phyloP scores from a whole-genome alignment of 495 filamentous ascomycete species.

The Immersiella caudata region DNA sequence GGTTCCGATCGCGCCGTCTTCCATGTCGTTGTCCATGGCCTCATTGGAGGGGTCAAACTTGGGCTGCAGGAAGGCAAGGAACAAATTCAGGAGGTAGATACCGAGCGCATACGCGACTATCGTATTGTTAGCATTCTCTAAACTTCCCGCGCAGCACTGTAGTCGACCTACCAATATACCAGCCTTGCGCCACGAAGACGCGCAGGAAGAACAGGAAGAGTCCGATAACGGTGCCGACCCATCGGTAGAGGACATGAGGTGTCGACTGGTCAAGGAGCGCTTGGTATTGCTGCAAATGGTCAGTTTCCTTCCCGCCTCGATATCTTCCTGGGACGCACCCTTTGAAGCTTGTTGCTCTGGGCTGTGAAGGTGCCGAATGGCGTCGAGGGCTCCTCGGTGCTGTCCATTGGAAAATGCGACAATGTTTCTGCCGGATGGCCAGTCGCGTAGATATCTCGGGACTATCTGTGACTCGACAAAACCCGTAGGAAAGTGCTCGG shows the following conservation, averaged over 20 bases:
- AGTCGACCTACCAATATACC: slow-evolving; percentile 85
- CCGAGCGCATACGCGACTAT: slow-evolving; percentile 95
- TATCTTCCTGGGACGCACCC: slow-evolving; percentile 36
- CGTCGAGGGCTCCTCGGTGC: slow-evolving; percentile 33
- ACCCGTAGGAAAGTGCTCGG: neutral
- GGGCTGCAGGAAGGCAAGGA: slow-evolving; percentile 96
- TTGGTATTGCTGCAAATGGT: slow-evolving; percentile 78
- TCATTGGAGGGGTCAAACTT: slow-evolving; percentile 99
- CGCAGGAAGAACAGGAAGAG: slow-evolving; percentile 83
- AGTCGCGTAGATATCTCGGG: neutral
- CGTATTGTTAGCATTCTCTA: neutral
- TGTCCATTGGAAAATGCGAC: slow-evolving; percentile 32
- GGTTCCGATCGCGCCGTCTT: slow-evolving; percentile 77
- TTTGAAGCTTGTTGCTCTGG: slow-evolving; percentile 43
- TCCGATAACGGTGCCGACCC: slow-evolving; percentile 75
- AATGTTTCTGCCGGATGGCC: neutral
- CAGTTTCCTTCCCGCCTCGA: neutral
- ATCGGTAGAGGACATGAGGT: slow-evolving; percentile 84
- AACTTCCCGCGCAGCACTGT: neutral
- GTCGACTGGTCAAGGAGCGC: slow-evolving; percentile 89
- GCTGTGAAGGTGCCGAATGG: slow-evolving; percentile 37
- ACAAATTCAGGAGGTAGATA: slow-evolving; percentile 98
- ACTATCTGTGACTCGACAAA: neutral
- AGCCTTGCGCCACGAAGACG: slow-evolving; percentile 89
- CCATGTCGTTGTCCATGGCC: slow-evolving; percentile 86